Evolutionary conservation across 352 stramenopile species (phyloP).

Genomic region (Pythium plurisporium): DNA sequence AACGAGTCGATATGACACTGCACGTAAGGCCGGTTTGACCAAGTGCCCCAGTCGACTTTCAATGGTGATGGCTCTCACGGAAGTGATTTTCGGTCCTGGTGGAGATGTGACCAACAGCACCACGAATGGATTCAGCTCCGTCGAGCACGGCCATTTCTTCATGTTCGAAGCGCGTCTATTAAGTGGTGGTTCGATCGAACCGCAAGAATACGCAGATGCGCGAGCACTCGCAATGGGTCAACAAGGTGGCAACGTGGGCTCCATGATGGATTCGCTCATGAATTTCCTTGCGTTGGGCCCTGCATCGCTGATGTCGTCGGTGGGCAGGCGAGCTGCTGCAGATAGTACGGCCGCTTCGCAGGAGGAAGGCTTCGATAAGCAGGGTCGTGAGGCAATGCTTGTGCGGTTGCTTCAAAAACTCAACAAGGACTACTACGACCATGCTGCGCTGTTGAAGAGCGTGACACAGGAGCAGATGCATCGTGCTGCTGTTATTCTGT

Average conservation of each 20-base stretch:
- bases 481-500: constrained; percentile 73
- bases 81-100: constrained; percentile 67
- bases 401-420: constrained; percentile 82
- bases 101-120: constrained; percentile 31
- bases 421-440: constrained; percentile 79
- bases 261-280: constrained; percentile 88
- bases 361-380: constrained; percentile 83
- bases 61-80: constrained; percentile 79
- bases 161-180: constrained; percentile 88
- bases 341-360: constrained; percentile 49
- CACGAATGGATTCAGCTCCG: constrained; percentile 68
- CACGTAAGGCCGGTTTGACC: constrained; percentile 58
- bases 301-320: constrained; percentile 46
- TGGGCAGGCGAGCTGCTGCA: neutral
- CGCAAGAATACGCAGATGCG: constrained; percentile 75
- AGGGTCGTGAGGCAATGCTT: constrained; percentile 75
- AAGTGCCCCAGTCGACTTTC: constrained; percentile 80
- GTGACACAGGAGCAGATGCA: constrained; percentile 80
- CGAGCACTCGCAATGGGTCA: constrained; percentile 52
- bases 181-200: constrained; percentile 77
- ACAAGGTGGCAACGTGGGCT: constrained; percentile 31
- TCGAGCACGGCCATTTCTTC: constrained; percentile 86
- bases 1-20: constrained; percentile 72
- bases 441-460: constrained; percentile 58
- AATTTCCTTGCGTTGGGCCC: constrained; percentile 81